Evolutionary conservation across 2,329 filamentous ascomycete genomes (phyloP).

Genomic region (Malbranchea zuffiana): DNA sequence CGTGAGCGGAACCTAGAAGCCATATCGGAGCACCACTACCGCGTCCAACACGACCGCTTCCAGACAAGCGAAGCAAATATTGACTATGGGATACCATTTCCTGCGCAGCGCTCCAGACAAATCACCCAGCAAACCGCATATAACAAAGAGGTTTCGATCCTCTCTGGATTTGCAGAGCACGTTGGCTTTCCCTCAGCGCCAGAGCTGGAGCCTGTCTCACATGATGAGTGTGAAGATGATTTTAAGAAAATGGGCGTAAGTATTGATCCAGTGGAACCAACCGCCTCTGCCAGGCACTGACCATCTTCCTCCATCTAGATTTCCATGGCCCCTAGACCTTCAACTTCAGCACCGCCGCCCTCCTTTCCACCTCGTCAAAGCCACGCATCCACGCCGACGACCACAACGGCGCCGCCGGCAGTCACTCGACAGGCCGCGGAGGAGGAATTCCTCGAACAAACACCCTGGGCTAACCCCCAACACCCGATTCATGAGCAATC

Average conservation of each 20-base stretch:
- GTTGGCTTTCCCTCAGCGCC: conserved; percentile 95
- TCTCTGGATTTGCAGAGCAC: conserved; percentile 86
- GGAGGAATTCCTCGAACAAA: conserved; percentile 80
- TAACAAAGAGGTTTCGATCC: conserved; percentile 84
- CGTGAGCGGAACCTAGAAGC: conserved; percentile 69
- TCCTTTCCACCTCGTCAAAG: conserved; percentile 22
- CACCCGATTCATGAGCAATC: conserved; percentile 55
- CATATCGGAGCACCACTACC: conserved; percentile 82
- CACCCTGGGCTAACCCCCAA: conserved; percentile 85
- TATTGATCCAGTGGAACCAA: not conserved
- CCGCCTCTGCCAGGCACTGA: not conserved
- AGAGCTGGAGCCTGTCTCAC: conserved; percentile 60
- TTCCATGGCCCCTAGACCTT: not conserved
- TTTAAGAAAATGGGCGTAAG: conserved; percentile 79
- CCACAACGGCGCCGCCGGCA: conserved; percentile 27
- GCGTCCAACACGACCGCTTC: conserved; percentile 79
- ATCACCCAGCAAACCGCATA: conserved; percentile 80
- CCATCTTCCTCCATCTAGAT: conserved; percentile 1
- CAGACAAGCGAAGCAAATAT: conserved; percentile 65
- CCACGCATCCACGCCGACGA: conserved; percentile 22
- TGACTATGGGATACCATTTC: conserved; percentile 73
- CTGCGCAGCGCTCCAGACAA: conserved; percentile 63
- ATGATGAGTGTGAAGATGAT: conserved; percentile 71
- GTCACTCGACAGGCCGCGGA: conserved; percentile 48
- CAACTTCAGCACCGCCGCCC: conserved; percentile 7